phyloP scores from a whole-genome alignment of 176 grass and related monocot genomes.

The Oryza nivara region DNA sequence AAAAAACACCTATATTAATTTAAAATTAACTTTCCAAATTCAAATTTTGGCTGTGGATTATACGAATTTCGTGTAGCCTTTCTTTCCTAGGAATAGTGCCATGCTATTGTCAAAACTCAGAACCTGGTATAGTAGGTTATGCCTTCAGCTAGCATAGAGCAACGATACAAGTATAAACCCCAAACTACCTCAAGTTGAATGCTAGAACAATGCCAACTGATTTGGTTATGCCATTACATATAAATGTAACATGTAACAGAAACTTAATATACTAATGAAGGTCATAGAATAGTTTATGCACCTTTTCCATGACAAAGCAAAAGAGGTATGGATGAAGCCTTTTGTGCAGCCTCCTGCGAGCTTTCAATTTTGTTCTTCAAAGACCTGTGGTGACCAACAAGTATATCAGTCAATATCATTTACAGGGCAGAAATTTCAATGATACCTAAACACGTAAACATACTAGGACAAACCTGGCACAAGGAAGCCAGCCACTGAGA shows the following conservation, averaged over 20 bases:
- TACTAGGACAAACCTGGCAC: conserved; percentile 62
- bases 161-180: neutral
- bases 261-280: neutral
- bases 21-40: no score
- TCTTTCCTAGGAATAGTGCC: neutral
- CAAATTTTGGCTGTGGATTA: no score
- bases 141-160: neutral
- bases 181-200: neutral
- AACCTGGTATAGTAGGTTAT: neutral
- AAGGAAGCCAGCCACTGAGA: conserved; percentile 98
- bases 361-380: conserved; percentile 92
- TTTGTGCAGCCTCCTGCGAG: conserved; percentile 73
- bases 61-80: neutral
- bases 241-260: neutral
- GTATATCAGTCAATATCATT: conserved; percentile 7
- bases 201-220: neutral
- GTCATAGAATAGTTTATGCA: conserved; percentile 35
- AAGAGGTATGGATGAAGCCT: conserved; percentile 85
- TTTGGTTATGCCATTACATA: conserved; percentile 16
- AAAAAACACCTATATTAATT: no score
- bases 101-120: neutral
- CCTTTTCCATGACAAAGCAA: conserved; percentile 98
- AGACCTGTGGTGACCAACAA: conserved; percentile 48
- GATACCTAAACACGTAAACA: conserved; percentile 22
- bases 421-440: neutral